Percentiles rank a stretch among this genome's conserved stretches.
Evolutionary conservation across 164 flowering plant genomes (phyloP).

Genomic region (Tinospora cordifolia): DNA sequence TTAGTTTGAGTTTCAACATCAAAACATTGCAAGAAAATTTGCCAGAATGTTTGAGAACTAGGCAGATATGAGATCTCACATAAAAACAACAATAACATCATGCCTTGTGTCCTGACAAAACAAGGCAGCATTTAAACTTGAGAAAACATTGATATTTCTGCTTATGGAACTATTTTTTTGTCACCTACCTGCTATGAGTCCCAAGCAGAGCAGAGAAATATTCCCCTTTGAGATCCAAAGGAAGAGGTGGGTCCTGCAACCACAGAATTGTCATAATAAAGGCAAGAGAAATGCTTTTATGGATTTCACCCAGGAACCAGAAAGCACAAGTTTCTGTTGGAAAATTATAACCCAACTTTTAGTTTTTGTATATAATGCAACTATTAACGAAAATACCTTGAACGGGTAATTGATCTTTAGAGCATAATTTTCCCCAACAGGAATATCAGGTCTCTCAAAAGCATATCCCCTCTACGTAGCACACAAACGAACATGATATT

Average conservation of each 20-base stretch:
- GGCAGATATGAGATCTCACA: no score
- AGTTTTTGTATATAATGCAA: not conserved
- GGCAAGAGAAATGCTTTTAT: not conserved
- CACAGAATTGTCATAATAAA: not conserved
- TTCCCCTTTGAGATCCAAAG: constrained; percentile 77
- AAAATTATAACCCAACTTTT: not conserved
- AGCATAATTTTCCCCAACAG: constrained; percentile 73
- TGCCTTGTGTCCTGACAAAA: no score
- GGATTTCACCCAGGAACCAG: constrained; percentile 1
- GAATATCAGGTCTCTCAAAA: constrained; percentile 78
- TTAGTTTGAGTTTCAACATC: no score
- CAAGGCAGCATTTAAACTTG: no score
- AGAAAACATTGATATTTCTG: no score
- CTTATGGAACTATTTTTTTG: not conserved
- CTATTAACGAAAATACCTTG: constrained; percentile 46
- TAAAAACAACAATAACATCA: no score
- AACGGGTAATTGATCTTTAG: constrained; percentile 88
- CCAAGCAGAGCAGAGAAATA: constrained; percentile 75
- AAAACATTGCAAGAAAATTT: no score
- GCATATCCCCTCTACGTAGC: constrained; percentile 76
- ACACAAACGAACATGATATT: not conserved
- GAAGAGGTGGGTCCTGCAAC: constrained; percentile 77
- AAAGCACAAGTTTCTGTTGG: not conserved
- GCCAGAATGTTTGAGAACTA: no score
- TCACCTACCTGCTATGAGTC: constrained; percentile 70